Evolutionary conservation across 306 rosid genomes (phyloP).

Genomic region (Mucuna pruriens): DNA sequence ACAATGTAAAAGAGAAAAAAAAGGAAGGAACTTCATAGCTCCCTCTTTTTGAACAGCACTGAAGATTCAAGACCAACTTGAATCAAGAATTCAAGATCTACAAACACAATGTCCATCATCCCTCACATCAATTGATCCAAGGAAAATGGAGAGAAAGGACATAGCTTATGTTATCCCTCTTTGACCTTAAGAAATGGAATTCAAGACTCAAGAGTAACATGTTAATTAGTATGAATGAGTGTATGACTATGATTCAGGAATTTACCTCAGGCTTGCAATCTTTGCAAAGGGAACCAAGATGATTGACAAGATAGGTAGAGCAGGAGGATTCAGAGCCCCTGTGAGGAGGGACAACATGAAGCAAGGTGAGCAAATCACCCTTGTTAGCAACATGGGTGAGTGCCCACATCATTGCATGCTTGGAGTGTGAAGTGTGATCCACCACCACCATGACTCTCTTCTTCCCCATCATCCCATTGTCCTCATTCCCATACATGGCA

Average conservation of each 20-base stretch:
- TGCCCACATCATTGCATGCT: conserved; percentile 90
- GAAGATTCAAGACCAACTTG: not conserved
- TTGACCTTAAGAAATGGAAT: not conserved
- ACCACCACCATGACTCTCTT: conserved; percentile 91
- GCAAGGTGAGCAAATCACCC: conserved; percentile 84
- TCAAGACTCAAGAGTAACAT: not conserved
- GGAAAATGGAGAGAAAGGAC: not conserved
- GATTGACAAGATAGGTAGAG: conserved; percentile 65
- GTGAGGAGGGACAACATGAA: conserved; percentile 62
- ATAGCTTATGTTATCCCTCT: conserved; percentile 7
- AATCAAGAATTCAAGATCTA: conserved; percentile 47
- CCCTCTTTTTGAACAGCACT: not conserved
- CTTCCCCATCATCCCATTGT: conserved; percentile 45
- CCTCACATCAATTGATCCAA: not conserved
- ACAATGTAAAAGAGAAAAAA: not conserved
- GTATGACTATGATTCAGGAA: not conserved
- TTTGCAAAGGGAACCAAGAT: conserved; percentile 79
- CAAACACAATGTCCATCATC: conserved; percentile 21
- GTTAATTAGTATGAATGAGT: not conserved
- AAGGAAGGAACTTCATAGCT: not conserved
- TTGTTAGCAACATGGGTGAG: conserved; percentile 74
- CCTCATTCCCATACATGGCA: conserved; percentile 52
- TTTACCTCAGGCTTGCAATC: conserved; percentile 81
- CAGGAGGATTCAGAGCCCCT: conserved; percentile 48
- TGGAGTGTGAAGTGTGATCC: conserved; percentile 72